Percentiles rank a stretch among this genome's conserved stretches.
Conservation (phyloP, 306 rosid species). For the Ormosia emarginata region DNA sequence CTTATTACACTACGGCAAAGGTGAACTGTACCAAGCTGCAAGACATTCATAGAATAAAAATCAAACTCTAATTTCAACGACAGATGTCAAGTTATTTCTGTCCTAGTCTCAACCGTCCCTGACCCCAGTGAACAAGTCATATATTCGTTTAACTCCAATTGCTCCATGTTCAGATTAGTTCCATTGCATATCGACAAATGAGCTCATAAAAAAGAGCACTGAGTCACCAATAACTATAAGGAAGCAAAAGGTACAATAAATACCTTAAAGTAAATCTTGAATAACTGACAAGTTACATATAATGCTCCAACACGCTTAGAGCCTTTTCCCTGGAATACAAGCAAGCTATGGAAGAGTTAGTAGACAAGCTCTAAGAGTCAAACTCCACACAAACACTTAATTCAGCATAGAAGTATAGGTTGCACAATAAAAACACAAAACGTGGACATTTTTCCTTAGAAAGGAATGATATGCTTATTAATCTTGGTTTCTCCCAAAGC, state of each 20-base stretch:
- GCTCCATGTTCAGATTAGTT: constrained; percentile 12
- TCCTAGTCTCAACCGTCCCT: not conserved
- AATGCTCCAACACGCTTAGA: constrained; percentile 94
- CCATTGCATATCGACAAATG: not conserved
- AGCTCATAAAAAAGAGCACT: not conserved
- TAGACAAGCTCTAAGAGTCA: not conserved
- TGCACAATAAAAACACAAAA: not conserved
- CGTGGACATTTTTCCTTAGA: not conserved
- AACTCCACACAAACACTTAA: constrained; percentile 1
- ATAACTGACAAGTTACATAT: constrained; percentile 90
- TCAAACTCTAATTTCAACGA: constrained; percentile 21
- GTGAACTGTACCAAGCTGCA: constrained; percentile 97
- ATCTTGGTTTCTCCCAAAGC: not conserved
- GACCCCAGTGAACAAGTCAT: not conserved
- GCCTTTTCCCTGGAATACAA: constrained; percentile 77
- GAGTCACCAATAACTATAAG: not conserved
- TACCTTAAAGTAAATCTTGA: constrained; percentile 94
- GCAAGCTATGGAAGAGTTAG: constrained; percentile 23
- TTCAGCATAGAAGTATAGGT: constrained; percentile 11
- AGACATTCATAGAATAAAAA: constrained; percentile 21
- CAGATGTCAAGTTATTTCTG: not conserved
- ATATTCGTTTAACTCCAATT: not conserved
- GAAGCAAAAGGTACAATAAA: constrained; percentile 5
- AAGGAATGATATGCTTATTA: not conserved
- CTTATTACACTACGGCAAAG: constrained; percentile 97